These are phyloP conservation scores for Pulchroboletus neoregius DNA, from an alignment of 1,284 basidiomycete species.

Conservation along the genomic window DNA sequence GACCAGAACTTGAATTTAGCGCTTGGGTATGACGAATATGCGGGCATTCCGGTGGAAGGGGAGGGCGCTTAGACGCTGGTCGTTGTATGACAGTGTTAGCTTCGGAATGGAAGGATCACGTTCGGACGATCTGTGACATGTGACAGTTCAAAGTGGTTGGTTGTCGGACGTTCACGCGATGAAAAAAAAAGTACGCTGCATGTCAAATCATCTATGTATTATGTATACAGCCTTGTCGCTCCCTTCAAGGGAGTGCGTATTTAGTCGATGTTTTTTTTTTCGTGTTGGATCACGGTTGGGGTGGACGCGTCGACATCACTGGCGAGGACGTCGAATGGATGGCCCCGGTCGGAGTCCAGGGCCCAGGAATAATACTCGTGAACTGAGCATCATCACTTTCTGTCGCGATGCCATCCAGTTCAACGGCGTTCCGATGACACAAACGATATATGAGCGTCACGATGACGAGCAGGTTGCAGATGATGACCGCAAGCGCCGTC, in stretches of 20 bases:
- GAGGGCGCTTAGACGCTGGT: conserved; percentile 6
- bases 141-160: neutral
- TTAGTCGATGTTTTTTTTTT: neutral
- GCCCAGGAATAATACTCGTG: neutral
- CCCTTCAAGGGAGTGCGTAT: neutral
- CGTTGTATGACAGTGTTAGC: too few relatives aligned
- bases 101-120: too few relatives aligned
- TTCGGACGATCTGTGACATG: neutral
- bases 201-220: conserved; percentile 2
- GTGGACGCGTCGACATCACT: neutral
- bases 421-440: neutral
- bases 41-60: conserved; percentile 60
- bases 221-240: neutral
- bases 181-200: neutral
- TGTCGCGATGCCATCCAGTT: neutral
- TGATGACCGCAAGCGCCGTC: too few relatives aligned
- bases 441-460: conserved; percentile 5
- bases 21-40: conserved; percentile 88
- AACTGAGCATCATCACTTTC: neutral
- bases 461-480: conserved; percentile 3
- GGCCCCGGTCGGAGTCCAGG: too few relatives aligned
- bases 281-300: neutral
- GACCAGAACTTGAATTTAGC: conserved; percentile 96
- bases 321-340: too few relatives aligned
- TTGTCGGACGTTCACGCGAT: neutral